These are phyloP conservation scores for Phlyctochytrium arcticum DNA, from an alignment of 192 early-diverging fungal genomes.

Conservation along the genomic window DNA sequence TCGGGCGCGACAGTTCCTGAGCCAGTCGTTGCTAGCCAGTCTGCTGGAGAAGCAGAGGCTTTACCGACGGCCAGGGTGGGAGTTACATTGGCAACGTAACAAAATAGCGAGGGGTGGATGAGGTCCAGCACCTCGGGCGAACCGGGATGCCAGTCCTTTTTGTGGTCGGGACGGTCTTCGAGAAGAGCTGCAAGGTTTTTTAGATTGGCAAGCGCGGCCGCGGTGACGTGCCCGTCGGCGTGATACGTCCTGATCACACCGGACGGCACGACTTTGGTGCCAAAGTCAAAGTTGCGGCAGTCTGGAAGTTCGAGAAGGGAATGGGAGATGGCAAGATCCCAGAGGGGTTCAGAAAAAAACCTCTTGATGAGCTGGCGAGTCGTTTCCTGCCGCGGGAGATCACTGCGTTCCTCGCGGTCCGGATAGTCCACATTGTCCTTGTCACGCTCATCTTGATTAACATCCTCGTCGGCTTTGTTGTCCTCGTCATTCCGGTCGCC, in stretches of 20 bases:
- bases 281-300: slow-evolving; percentile 22
- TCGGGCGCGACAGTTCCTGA: too few species aligned
- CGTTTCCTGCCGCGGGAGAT: background rate
- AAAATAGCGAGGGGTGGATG: slow-evolving; percentile 51
- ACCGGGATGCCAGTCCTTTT: slow-evolving; percentile 45
- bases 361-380: background rate
- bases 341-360: slow-evolving; percentile 11
- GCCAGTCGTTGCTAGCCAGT: too few species aligned
- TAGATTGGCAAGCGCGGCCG: slow-evolving; percentile 28
- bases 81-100: slow-evolving; percentile 28
- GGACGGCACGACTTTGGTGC: slow-evolving; percentile 24
- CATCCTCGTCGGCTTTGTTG: background rate
- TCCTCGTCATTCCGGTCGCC: background rate
- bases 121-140: slow-evolving; percentile 44
- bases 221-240: slow-evolving; percentile 24
- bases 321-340: slow-evolving; percentile 39
- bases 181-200: slow-evolving; percentile 11
- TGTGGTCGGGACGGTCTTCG: slow-evolving; percentile 10
- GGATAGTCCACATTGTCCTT: too few species aligned
- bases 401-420: too few species aligned
- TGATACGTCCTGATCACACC: slow-evolving; percentile 34
- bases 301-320: slow-evolving; percentile 42
- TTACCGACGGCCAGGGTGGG: too few species aligned
- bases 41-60: too few species aligned
- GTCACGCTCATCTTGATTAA: too few species aligned